These are phyloP conservation scores for Hypoxylon sp. DNA, from an alignment of 2,329 filamentous ascomycete genomes.

Conservation along the genomic window DNA sequence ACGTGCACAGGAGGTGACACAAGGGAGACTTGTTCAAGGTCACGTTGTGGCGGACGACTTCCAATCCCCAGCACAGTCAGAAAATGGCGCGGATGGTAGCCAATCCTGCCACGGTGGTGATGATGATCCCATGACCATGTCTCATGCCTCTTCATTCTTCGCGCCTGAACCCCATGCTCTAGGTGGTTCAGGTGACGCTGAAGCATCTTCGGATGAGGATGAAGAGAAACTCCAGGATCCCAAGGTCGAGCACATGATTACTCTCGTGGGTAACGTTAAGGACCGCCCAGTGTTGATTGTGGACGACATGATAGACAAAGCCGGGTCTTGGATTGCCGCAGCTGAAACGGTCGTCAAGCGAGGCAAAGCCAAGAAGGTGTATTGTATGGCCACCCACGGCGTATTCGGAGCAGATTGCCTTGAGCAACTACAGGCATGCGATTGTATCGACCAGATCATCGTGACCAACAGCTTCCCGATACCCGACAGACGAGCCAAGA, in stretches of 20 bases:
- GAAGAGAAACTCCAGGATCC: constrained; percentile 87
- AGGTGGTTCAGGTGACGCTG: constrained; percentile 86
- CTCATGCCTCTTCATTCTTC: constrained; percentile 83
- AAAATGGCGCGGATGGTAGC: constrained; percentile 70
- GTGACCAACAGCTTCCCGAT: constrained; percentile 99
- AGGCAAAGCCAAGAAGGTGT: constrained; percentile 91
- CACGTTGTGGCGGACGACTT: constrained; percentile 96
- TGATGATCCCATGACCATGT: constrained; percentile 86
- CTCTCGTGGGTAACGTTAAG: constrained; percentile 93
- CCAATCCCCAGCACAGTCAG: constrained; percentile 71
- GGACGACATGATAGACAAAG: constrained; percentile 99
- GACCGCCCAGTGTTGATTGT: constrained; percentile 92
- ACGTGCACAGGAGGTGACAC: constrained; percentile 88
- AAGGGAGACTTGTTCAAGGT: constrained; percentile 89
- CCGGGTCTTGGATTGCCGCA: constrained; percentile 95
- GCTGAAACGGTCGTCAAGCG: constrained; percentile 96
- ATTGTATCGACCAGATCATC: constrained; percentile 92
- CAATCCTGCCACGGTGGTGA: constrained; percentile 60
- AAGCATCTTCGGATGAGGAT: constrained; percentile 88
- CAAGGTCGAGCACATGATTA: constrained; percentile 92
- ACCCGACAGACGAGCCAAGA: constrained; percentile 75
- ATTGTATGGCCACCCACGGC: constrained; percentile 97
- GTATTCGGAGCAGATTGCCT: constrained; percentile 92
- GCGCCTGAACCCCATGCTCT: constrained; percentile 77
- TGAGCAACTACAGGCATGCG: constrained; percentile 89